Evolutionary conservation across 192 early-diverging fungal genomes (phyloP).

Genomic region (Podila horticola): DNA sequence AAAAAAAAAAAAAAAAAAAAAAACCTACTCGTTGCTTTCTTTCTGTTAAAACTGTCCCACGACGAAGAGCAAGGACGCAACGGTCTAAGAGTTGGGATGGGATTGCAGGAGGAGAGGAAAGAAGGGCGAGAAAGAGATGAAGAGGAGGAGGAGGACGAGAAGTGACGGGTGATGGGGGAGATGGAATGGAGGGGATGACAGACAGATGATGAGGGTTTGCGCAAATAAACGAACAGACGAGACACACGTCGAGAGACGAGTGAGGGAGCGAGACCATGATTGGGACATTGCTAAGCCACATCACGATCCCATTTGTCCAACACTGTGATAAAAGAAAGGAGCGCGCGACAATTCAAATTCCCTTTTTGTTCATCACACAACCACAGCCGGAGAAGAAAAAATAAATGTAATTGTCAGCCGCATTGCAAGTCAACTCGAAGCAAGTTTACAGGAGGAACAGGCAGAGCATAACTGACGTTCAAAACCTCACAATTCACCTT

Average conservation of each 20-base stretch:
- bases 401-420: neutral
- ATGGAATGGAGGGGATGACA: neutral
- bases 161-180: neutral
- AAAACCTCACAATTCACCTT: neutral
- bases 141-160: neutral
- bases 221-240: neutral
- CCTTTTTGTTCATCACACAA: neutral
- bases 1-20: too few relatives aligned
- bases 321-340: too few relatives aligned
- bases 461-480: neutral
- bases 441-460: neutral
- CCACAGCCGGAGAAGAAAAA: neutral
- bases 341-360: too few relatives aligned
- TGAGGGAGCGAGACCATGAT: slow-evolving; percentile 6
- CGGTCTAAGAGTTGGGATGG: too few relatives aligned
- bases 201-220: slow-evolving; percentile 1
- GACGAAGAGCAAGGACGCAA: too few relatives aligned
- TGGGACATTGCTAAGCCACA: slow-evolving; percentile 3
- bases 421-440: neutral
- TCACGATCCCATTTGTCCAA: neutral
- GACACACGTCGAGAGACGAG: neutral
- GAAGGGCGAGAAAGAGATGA: neutral
- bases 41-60: too few relatives aligned
- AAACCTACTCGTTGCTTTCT: neutral
- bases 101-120: neutral